Evolutionary conservation across 192 early-diverging fungal genomes (phyloP).

Genomic region (Coemansia sp.): DNA sequence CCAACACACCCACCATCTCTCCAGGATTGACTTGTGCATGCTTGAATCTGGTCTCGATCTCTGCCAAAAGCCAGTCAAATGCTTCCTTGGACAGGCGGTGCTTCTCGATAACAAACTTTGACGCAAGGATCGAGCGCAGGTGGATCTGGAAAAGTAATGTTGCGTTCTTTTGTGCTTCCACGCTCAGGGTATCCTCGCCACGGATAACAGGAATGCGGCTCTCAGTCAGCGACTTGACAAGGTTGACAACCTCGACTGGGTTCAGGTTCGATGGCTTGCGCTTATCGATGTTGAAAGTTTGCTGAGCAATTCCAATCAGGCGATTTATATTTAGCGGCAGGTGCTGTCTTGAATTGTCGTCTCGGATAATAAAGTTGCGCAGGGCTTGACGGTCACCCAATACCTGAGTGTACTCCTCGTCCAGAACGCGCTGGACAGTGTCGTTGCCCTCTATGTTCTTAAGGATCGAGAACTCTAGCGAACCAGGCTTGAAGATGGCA

Average conservation of each 20-base stretch:
- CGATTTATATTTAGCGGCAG: conserved; percentile 89
- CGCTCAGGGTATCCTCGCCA: conserved; percentile 82
- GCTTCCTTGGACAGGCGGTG: conserved; percentile 83
- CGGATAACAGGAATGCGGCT: conserved; percentile 74
- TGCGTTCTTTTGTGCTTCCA: conserved; percentile 89
- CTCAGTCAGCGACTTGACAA: conserved; percentile 70
- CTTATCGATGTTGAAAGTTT: conserved; percentile 82
- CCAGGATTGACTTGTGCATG: conserved; percentile 88
- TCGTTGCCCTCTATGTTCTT: conserved; percentile 78
- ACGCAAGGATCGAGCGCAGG: conserved; percentile 77
- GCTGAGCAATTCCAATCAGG: conserved; percentile 87
- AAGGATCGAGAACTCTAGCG: conserved; percentile 70
- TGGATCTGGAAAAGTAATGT: conserved; percentile 90
- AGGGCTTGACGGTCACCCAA: conserved; percentile 71
- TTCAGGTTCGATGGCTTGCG: conserved; percentile 82
- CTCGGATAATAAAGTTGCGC: conserved; percentile 78
- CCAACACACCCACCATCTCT: conserved; percentile 97
- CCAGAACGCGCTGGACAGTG: conserved; percentile 67
- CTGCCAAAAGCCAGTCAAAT: conserved; percentile 93
- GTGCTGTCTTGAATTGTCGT: conserved; percentile 74
- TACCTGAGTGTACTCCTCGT: conserved; percentile 81
- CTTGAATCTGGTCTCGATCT: conserved; percentile 90
- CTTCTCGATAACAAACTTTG: conserved; percentile 85
- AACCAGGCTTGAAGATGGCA: conserved; percentile 64
- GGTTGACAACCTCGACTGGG: conserved; percentile 76